Conservation (phyloP, 2,329 filamentous ascomycete species). For the Colletotrichum endophyticum region DNA sequence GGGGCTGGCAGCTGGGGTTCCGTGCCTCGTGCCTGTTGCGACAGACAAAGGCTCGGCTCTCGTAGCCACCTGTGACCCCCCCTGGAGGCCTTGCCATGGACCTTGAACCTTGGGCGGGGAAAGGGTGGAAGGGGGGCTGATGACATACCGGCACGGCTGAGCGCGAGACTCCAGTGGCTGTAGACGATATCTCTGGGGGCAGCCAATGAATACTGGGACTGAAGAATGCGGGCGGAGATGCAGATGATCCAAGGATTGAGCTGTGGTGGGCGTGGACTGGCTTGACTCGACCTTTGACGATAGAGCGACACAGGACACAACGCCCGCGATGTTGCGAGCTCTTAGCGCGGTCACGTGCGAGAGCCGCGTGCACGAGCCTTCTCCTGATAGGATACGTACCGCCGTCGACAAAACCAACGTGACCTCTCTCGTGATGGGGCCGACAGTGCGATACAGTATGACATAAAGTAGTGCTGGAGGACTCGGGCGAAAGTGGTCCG, state of each 20-base stretch:
- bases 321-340: slow-evolving; percentile 21
- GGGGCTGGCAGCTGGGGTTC: not conserved
- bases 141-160: slow-evolving; percentile 39
- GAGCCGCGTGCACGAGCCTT: not conserved
- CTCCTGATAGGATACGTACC: too few species aligned
- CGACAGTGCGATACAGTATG: not conserved
- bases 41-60: slow-evolving; percentile 15
- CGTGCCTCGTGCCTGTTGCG: not conserved
- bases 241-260: slow-evolving; percentile 23
- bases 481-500: not conserved
- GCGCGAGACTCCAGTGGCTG: slow-evolving; percentile 25
- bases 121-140: slow-evolving; percentile 20
- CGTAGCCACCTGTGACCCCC: not conserved
- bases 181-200: slow-evolving; percentile 35
- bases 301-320: slow-evolving; percentile 17
- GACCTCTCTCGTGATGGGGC: not conserved
- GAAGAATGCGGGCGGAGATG: slow-evolving; percentile 42
- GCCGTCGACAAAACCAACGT: not conserved
- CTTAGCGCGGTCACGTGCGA: slow-evolving; percentile 22
- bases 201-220: slow-evolving; percentile 44
- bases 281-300: slow-evolving; percentile 20
- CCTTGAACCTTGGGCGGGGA: slow-evolving; percentile 6
- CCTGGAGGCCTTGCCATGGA: slow-evolving; percentile 1
- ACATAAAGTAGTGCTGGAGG: not conserved
- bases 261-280: slow-evolving; percentile 5